Evolutionary conservation across 2,329 filamentous ascomycete genomes (phyloP).

Genomic region (Xylaria sp.): DNA sequence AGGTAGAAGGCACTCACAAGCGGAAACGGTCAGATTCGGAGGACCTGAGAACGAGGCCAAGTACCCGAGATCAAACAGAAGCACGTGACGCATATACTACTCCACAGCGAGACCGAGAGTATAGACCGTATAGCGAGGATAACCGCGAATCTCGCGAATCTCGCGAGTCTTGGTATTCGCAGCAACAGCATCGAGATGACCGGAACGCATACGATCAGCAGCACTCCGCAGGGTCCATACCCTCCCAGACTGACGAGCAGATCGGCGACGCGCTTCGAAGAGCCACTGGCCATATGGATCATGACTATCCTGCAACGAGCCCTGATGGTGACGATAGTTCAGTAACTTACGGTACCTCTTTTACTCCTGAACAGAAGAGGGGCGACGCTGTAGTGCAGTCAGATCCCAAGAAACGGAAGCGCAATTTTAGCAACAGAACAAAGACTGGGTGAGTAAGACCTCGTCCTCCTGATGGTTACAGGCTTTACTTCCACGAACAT

Average conservation of each 20-base stretch:
- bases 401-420: conserved; percentile 70
- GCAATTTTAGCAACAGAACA: conserved; percentile 90
- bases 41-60: conserved; percentile 48
- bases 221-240: conserved; percentile 48
- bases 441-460: conserved; percentile 62
- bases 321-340: conserved; percentile 57
- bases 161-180: conserved; percentile 52
- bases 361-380: conserved; percentile 49
- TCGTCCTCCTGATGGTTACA: background rate
- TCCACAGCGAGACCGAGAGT: conserved; percentile 47
- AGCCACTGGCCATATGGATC: conserved; percentile 49
- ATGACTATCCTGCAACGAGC: conserved; percentile 56
- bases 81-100: conserved; percentile 48
- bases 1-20: conserved; percentile 58
- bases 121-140: conserved; percentile 50
- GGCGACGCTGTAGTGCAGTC: conserved; percentile 54
- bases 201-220: conserved; percentile 50
- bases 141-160: conserved; percentile 50
- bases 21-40: conserved; percentile 71
- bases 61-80: conserved; percentile 38
- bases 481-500: conserved; percentile 6
- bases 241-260: conserved; percentile 55
- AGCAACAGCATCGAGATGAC: conserved; percentile 49
- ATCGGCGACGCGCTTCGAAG: conserved; percentile 49
- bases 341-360: conserved; percentile 46